Evolutionary conservation across 148 eudicot species (phyloP), one percentile per base, ranked within the genome.

Genomic region (Talinum fruticosum): DNA sequence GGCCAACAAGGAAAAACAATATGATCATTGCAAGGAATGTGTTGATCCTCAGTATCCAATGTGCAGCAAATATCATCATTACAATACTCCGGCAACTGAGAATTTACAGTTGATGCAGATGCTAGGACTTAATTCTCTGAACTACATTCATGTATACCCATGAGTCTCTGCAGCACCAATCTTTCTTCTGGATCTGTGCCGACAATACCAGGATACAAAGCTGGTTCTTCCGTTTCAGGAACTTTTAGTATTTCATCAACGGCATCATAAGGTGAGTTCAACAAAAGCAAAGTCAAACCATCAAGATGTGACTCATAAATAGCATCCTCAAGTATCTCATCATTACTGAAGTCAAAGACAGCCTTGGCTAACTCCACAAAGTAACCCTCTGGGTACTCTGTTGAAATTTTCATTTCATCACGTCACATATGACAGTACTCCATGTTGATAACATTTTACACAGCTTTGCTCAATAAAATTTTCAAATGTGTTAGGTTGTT

Each of bases 1-100:
- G 73, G 68, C 54, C 69, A 79, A 72, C 84, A 79, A 53, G 92
- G 92, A 79, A 95, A 85, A 77, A 90, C 82, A 72, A 91, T 81
- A 80, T 92, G 88, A 79, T 95, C 94, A 75, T 95, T 92, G 80
- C 82, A 80, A 32, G 99, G 99, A 62, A 95, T 84, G 53, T 92
- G 97, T 37, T 86, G 82, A 83, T 89, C 96, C 82, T 91, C 97
- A 0, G 89, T 86, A 80, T 90, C 91, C 83, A 95, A 86, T 26
- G 82, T 59, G 80, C 99, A 95, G 70, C 80, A 85, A 5, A 83
- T 83, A 69, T 75, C 83, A 72, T 84, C 87, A 71, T 82, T 76
- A 33, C 73, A 81, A 74, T 33, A 66, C 79, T 89, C 88, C 64
- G 74, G 83, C 83, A 79, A 82, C 75, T 82, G 76, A 76, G 79